Conservation (phyloP, 1,139 yeast genomes). For the Pneumocystis carinii region DNA sequence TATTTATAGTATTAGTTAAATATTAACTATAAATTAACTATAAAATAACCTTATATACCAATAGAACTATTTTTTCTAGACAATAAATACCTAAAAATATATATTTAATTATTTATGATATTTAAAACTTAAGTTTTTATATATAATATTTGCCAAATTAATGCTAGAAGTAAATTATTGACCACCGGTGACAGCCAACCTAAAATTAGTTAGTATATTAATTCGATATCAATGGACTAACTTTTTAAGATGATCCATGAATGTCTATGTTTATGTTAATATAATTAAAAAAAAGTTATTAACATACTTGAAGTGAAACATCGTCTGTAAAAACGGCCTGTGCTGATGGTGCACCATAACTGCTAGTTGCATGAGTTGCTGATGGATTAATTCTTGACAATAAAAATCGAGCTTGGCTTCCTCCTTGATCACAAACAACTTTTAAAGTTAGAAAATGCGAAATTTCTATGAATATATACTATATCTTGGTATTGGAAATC, state of each 20-base stretch:
- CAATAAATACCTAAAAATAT: neutral
- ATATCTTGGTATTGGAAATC: conserved; percentile 94
- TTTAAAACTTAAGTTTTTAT: neutral
- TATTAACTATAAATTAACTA: neutral
- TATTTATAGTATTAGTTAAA: neutral
- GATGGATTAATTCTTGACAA: conserved; percentile 90
- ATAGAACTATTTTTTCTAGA: neutral
- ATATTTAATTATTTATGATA: neutral
- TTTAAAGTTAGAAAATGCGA: neutral
- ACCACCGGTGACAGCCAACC: neutral
- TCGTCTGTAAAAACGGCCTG: conserved; percentile 85
- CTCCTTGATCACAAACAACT: conserved; percentile 89
- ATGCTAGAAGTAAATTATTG: neutral
- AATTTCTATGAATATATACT: conserved; percentile 18
- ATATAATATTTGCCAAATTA: neutral
- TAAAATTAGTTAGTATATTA: neutral
- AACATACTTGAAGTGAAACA: conserved; percentile 79
- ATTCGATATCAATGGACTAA: neutral
- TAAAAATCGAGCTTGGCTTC: conserved; percentile 93
- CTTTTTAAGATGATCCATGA: conserved; percentile 58
- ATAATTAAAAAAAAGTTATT: conserved; percentile 43
- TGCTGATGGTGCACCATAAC: conserved; percentile 38
- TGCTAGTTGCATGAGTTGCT: conserved; percentile 49
- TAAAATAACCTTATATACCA: neutral
- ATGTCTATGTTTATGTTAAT: conserved; percentile 29